Base-by-base conservation (phyloP, 352 stramenopile genomes). In the Phytophthora europaea region DNA sequence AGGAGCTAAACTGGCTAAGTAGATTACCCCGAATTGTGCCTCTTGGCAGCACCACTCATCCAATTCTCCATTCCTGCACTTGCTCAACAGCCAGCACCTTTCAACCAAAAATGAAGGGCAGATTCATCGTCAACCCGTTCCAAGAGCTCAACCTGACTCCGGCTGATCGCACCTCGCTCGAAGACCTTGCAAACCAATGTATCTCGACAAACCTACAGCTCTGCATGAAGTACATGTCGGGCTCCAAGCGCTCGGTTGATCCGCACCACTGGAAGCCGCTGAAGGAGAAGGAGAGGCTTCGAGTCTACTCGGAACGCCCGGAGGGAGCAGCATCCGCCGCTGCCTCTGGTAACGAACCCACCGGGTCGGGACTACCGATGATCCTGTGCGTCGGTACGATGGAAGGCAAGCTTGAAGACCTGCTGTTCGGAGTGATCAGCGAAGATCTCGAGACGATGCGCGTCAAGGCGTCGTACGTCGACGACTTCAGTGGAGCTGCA, bases 401-500 rank as follows among this genome's bases (percentile, higher is more conserved):
- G 43, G 58, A 65, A 36, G 73, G 73, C 2, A 62, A 60, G 9
- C 38, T 80, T 43, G 69, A 80, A 28, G 73, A 80, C 56, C 50
- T 77, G 8, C 74, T 80, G 64, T 80, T 68, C 55, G 73, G 73
- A 20, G 65, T 67, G 2, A 59, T 75, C 23, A 75, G 59, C 38
- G 60, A 70, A 33, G 72, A 73, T 23, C 34, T 72, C 5, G 70
- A 77, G 22, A 62, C 51, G 0, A 80, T 78, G 69, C 68, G 67
- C 23, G 67, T 80, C 45, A 80, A 77, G 61, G 63, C 73, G 9
- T 70, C 68, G 2, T 80, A 80, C 53, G 62, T 73, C 4, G 63
- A 75, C 9, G 72, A 84, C 22, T 65, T 81, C 38, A 75, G 71
- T 34, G 77, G 68, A 16, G 77, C 67, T 4, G 67, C 67, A 18